A percentile compares a stretch with the other conserved stretches of the same genome.
These are phyloP conservation scores for Xylaria telfairii DNA, from an alignment of 495 filamentous ascomycete genomes.

Conservation along the genomic window DNA sequence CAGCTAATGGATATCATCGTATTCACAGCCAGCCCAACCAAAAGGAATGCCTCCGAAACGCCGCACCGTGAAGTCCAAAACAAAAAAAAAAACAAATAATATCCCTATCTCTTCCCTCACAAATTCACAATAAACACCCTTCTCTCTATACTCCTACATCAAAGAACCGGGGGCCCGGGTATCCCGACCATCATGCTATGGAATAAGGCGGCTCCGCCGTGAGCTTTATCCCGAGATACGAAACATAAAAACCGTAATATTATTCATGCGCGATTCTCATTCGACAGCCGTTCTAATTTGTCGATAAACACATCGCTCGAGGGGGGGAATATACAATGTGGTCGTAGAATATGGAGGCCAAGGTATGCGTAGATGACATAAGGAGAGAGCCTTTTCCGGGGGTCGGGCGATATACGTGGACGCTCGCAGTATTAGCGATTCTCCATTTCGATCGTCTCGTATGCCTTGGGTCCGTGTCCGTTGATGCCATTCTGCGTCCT, in stretches of 20 bases:
- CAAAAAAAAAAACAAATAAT: too few relatives aligned
- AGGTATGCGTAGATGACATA: slow-evolving; percentile 8
- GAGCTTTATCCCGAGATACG: slow-evolving; percentile 34
- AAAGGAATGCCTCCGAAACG: slow-evolving; percentile 17
- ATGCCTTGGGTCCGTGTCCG: slow-evolving; percentile 31
- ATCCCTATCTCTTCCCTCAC: neutral
- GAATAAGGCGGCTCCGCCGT: slow-evolving; percentile 25
- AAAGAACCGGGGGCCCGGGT: slow-evolving; percentile 5
- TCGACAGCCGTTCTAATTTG: slow-evolving; percentile 35
- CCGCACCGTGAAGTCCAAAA: slow-evolving; percentile 7
- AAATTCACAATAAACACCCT: slow-evolving; percentile 16
- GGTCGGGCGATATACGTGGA: neutral
- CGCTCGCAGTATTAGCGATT: slow-evolving; percentile 41
- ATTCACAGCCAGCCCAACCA: slow-evolving; percentile 20
- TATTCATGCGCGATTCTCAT: slow-evolving; percentile 37
- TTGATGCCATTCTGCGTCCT: slow-evolving; percentile 42
- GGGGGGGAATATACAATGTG: slow-evolving; percentile 41
- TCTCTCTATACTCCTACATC: slow-evolving; percentile 24
- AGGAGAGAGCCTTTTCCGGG: neutral
- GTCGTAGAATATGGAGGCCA: slow-evolving; percentile 28
- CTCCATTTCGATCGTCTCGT: slow-evolving; percentile 52
- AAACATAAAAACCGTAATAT: slow-evolving; percentile 37
- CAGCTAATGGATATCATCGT: slow-evolving; percentile 12
- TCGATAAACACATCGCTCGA: slow-evolving; percentile 28
- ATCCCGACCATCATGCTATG: slow-evolving; percentile 23